Conservation (phyloP, 1,139 yeast genomes). For the Candida dubliniensis region DNA sequence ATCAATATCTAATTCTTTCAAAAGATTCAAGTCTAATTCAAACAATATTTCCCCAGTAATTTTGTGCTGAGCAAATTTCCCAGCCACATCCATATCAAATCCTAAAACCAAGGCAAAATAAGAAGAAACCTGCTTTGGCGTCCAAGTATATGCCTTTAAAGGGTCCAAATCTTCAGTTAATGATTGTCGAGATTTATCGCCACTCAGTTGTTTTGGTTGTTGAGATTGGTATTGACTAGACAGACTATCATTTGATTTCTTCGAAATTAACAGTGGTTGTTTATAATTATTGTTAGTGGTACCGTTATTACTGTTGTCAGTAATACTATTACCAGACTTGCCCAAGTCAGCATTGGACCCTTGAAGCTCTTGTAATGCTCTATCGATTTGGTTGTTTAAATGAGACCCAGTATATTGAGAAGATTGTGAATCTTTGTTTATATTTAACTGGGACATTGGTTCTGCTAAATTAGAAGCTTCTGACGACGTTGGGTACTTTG, state of each 20-base stretch:
- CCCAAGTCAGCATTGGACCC: constrained; percentile 20
- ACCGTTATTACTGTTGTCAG: not conserved
- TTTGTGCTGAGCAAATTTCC: constrained; percentile 81
- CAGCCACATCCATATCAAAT: constrained; percentile 70
- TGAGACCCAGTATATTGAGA: not conserved
- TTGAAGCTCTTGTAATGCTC: constrained; percentile 73
- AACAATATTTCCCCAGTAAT: constrained; percentile 83
- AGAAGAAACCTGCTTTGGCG: constrained; percentile 79
- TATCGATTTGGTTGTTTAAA: constrained; percentile 72
- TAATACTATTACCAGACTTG: not conserved
- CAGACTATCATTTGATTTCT: too few species aligned
- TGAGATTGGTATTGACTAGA: not conserved
- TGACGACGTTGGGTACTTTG: not conserved
- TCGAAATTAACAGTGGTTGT: too few species aligned
- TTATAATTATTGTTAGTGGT: too few species aligned
- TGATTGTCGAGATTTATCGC: constrained; percentile 11
- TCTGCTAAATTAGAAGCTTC: constrained; percentile 5
- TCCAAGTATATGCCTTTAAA: constrained; percentile 63
- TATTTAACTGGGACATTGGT: constrained; percentile 5
- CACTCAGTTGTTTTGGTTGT: constrained; percentile 4
- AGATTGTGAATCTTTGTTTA: not conserved
- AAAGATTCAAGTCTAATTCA: constrained; percentile 79
- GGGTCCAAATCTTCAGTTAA: constrained; percentile 47
- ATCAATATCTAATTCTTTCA: constrained; percentile 87
- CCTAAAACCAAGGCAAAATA: constrained; percentile 69